Base-by-base conservation (phyloP, 495 filamentous ascomycete genomes). In the Podospora conica region DNA sequence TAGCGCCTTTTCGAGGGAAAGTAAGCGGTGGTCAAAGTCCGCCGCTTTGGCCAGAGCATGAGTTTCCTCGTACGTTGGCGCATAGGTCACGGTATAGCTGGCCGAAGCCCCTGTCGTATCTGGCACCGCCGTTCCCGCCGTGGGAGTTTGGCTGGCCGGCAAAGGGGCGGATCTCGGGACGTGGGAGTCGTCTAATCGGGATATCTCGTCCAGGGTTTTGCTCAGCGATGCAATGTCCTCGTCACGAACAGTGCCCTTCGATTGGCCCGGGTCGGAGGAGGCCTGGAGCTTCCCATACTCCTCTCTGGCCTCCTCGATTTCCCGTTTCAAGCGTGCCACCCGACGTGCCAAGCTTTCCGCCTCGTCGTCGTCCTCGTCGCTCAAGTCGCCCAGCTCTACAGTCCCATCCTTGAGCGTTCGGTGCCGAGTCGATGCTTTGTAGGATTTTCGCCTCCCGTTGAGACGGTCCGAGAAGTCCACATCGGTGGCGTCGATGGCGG, bases 391-490 rank as follows among this genome's bases (percentile, higher is more conserved):
- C 18, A 88, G 78, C 60, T 90, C 87, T 60, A 86, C 82, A 9
- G 84, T 85, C 8, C 84, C 86, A 27, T 87, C 84, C 8, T 85
- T 79, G 9, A 82, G 75, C 70, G 83, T 82, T 54, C 86, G 83
- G 60, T 85, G 83, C 55, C 87, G 83, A 28, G 81, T 86, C 15
- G 89, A 90, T 31, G 86, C 88, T 69, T 85, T 86, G 79, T 96
- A 96, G 31, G 89, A 90, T 78, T 88, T 90, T 33, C 92, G 84
- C 73, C 94, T 95, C 48, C 82, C 81, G 25, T 81, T 84, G 24
- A 96, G 86, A 61, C 90, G 87, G 76, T 96, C 90, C 2, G 92
- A 95, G 77, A 93, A 93, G 74, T 93, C 90, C 58, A 86, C 87
- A 64, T 90, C 84, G 66, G 84, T 81, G 59, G 91, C 88, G 72